phyloP scores from a whole-genome alignment of 768 basidiomycete species.

The Filobasidium floriforme region DNA sequence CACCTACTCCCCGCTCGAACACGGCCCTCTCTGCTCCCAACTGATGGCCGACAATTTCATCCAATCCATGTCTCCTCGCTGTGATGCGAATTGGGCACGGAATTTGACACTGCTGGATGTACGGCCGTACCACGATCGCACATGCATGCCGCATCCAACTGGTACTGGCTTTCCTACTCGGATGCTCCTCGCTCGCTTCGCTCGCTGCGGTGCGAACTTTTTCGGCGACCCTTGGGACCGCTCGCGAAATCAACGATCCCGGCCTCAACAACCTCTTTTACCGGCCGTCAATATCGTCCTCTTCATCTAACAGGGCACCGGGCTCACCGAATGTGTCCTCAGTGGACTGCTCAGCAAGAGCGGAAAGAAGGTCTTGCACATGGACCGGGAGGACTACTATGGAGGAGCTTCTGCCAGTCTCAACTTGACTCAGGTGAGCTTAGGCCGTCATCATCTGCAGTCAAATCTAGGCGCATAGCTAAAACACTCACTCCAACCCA shows the following conservation, averaged over 20 bases:
- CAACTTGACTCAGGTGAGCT: constrained; percentile 85
- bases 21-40: not conserved
- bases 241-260: not conserved
- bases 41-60: not conserved
- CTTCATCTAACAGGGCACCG: constrained; percentile 80
- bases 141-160: not conserved
- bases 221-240: not conserved
- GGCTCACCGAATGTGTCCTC: constrained; percentile 95
- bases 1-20: not conserved
- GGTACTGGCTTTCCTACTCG: not conserved
- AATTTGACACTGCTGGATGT: not conserved
- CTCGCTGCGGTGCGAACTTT: not conserved
- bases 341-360: constrained; percentile 97
- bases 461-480: not conserved
- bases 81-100: not conserved
- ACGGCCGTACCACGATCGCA: not conserved
- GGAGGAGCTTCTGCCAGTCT: constrained; percentile 94
- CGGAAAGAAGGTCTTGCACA: constrained; percentile 98
- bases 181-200: not conserved
- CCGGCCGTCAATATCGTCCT: not conserved
- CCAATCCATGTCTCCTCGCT: no score
- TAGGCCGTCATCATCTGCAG: not conserved
- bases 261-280: not conserved
- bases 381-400: constrained; percentile 80
- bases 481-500: not conserved